Evolutionary conservation across 768 basidiomycete species (phyloP), one percentile per base, ranked within the genome.

Genomic region (Trametes meyenii): DNA sequence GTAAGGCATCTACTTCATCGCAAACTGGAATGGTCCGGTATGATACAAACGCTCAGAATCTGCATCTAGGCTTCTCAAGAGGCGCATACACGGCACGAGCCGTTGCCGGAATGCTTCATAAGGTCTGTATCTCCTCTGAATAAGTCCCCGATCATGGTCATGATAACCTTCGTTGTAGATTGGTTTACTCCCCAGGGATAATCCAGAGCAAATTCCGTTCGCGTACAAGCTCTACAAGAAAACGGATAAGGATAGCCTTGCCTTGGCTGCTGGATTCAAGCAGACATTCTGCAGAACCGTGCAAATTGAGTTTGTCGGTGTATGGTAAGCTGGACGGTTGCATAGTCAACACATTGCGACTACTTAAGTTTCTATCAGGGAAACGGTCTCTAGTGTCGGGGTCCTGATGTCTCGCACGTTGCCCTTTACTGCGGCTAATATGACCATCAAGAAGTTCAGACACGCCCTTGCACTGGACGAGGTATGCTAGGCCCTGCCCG

Each of bases 391-490:
- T 8, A 88, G 88, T 55, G 90, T 90, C 21, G 92, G 92, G 0
- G 66, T 88, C 0, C 58, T 93, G n/a, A 74, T 78, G 74, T 76
- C 80, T 2, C 78, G 81, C 10, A 80, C 77, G 1, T 75, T 93
- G 26, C 92, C 92, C 0, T 93, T 91, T 65, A 85, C 87, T 0
- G 77, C 78, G 46, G 78, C 81, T 17, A 89, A 91, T 67, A 77
- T 73, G 21, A 78, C 80, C 12, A 86, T 93, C 70, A 85, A 79
- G 75, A 82, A 80, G 3, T 92, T 93, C 72, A 79, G 92, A 16
- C 92, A 94, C 50, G 92, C 90, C 0, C 76, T 92, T 21, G 77
- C 91, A 12, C 81, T 94, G 40, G 90, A 93, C 62, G 91, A 92
- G 76, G 89, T 88, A 62, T 55, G 77, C 69, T 38, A 60, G 6